Percentiles rank a stretch among this genome's conserved stretches.
phyloP scores from a whole-genome alignment of 768 basidiomycete genomes.

The Lentinula boryana region DNA sequence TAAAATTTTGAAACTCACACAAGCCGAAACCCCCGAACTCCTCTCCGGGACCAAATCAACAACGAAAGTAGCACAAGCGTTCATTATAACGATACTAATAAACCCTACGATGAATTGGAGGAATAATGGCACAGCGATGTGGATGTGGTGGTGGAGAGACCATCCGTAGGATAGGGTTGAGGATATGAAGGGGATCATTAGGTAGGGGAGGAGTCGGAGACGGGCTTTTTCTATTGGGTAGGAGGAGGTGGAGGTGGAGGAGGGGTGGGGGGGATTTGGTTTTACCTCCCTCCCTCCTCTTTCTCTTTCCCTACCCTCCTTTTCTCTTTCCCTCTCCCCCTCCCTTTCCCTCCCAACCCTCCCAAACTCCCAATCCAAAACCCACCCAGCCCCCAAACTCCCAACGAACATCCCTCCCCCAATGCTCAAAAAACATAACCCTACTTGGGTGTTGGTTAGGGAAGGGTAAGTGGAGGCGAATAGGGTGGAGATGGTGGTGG shows the following conservation, averaged over 20 bases:
- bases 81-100: slow-evolving; percentile 42
- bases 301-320: neutral
- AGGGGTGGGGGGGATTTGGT: too few relatives aligned
- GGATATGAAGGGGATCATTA: slow-evolving; percentile 23
- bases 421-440: slow-evolving; percentile 53
- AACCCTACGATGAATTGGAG: slow-evolving; percentile 37
- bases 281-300: too few relatives aligned
- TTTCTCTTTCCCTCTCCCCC: neutral
- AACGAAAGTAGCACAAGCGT: slow-evolving; percentile 52
- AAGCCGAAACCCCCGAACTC: slow-evolving; percentile 65
- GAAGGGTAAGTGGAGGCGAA: slow-evolving; percentile 37
- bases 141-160: slow-evolving; percentile 30
- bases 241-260: too few relatives aligned
- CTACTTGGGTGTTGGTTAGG: slow-evolving; percentile 40
- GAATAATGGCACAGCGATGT: slow-evolving; percentile 33
- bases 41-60: slow-evolving; percentile 59
- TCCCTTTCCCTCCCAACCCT: slow-evolving; percentile 25
- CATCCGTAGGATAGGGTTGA: slow-evolving; percentile 39
- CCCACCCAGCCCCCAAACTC: slow-evolving; percentile 33
- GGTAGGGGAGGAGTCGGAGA: slow-evolving; percentile 25
- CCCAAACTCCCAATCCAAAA: slow-evolving; percentile 46
- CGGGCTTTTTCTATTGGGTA: too few relatives aligned
- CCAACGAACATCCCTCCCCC: slow-evolving; percentile 47
- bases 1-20: too few relatives aligned
- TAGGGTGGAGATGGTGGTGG: slow-evolving; percentile 35